phyloP scores from a whole-genome alignment of 2,329 filamentous ascomycete genomes.

The Apiospora rasikravindrae region DNA sequence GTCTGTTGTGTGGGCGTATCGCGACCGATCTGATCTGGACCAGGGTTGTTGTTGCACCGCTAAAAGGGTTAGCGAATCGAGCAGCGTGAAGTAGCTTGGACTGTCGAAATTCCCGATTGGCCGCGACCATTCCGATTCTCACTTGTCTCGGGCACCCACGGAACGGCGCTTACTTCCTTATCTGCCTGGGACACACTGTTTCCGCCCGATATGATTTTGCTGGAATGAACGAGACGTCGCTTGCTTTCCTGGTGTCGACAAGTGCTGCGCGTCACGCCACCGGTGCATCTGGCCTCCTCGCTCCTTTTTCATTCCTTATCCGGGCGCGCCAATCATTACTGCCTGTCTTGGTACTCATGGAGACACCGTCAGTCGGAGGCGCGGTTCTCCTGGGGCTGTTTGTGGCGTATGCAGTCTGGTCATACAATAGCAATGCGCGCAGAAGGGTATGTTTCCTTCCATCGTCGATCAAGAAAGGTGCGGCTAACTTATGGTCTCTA shows the following conservation, averaged over 20 bases:
- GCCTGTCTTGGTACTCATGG: neutral
- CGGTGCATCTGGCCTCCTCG: neutral
- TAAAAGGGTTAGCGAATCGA: neutral
- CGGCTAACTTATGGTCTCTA: neutral
- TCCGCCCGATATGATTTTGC: neutral
- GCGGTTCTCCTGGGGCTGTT: constrained; percentile 3
- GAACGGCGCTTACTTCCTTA: neutral
- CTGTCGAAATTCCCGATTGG: neutral
- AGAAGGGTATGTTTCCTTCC: neutral
- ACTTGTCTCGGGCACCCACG: neutral
- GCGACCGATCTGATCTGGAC: neutral
- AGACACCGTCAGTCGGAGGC: neutral
- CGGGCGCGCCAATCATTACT: neutral
- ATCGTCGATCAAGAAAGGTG: too few relatives aligned
- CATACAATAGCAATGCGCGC: neutral
- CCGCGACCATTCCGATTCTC: neutral
- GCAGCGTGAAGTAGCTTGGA: neutral
- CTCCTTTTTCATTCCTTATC: neutral
- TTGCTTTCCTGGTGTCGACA: neutral
- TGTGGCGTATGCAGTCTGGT: constrained; percentile 1
- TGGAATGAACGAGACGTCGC: neutral
- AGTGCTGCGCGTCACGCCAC: neutral
- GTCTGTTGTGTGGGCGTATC: neutral
- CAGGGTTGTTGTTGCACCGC: neutral
- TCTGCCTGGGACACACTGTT: neutral